Percentiles rank a stretch among this genome's conserved stretches.
Conservation (phyloP, 371 early-diverging fungal genomes). For the Lichtheimia hyalospora region DNA sequence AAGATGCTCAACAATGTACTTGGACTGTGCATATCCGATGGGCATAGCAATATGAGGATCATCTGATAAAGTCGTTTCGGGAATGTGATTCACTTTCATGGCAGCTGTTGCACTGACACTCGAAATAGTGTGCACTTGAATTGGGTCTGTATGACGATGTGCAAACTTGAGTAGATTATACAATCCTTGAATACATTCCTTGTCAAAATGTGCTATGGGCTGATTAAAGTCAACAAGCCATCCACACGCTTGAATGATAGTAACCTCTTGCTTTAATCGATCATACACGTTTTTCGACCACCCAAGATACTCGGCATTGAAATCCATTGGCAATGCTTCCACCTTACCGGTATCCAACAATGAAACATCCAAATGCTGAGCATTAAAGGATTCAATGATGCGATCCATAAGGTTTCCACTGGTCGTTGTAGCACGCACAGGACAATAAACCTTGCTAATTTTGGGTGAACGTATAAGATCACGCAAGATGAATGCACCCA, state of each 20-base stretch:
- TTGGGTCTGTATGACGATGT: slow-evolving; percentile 25
- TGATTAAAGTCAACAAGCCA: slow-evolving; percentile 43
- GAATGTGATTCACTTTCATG: slow-evolving; percentile 9
- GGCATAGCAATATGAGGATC: slow-evolving; percentile 33
- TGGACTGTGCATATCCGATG: slow-evolving; percentile 49
- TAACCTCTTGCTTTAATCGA: slow-evolving; percentile 25
- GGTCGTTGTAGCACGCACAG: slow-evolving; percentile 20
- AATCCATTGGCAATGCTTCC: slow-evolving; percentile 13
- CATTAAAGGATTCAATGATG: slow-evolving; percentile 18
- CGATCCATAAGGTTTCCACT: slow-evolving; percentile 9
- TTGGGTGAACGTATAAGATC: slow-evolving; percentile 21
- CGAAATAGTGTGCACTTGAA: slow-evolving; percentile 38
- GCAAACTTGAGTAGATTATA: slow-evolving; percentile 42
- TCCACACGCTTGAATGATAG: slow-evolving; percentile 35
- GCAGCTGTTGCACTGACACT: slow-evolving; percentile 30
- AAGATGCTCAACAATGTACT: slow-evolving; percentile 43
- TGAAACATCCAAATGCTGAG: slow-evolving; percentile 14
- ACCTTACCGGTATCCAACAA: slow-evolving; percentile 6
- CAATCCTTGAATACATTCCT: slow-evolving; percentile 32
- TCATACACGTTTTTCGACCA: slow-evolving; percentile 22
- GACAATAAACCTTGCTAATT: slow-evolving; percentile 29
- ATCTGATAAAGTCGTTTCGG: slow-evolving; percentile 26
- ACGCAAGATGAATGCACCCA: slow-evolving; percentile 33
- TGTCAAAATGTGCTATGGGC: slow-evolving; percentile 30
- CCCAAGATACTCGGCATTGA: slow-evolving; percentile 25